These are phyloP conservation scores for Cryptococcus sp. DNA, from an alignment of 1,284 basidiomycete species.

Conservation along the genomic window DNA sequence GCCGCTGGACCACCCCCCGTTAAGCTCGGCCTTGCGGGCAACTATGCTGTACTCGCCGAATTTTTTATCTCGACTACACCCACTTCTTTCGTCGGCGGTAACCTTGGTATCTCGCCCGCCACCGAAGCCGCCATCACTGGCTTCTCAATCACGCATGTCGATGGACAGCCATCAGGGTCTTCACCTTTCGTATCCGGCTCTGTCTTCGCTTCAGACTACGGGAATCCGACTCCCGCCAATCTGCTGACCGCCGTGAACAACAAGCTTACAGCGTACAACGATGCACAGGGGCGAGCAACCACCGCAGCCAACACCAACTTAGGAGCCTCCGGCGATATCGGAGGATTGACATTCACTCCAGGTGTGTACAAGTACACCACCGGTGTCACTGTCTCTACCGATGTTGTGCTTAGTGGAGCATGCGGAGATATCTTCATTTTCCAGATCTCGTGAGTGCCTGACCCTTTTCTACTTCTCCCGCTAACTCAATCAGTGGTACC, in stretches of 20 bases:
- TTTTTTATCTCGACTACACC: conserved; percentile 13
- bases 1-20: conserved; percentile 7
- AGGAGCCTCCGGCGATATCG: conserved; percentile 8
- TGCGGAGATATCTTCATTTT: conserved; percentile 14
- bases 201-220: conserved; percentile 10
- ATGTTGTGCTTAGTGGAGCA: conserved; percentile 7
- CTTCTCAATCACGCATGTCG: not conserved
- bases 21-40: conserved; percentile 12
- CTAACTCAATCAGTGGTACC: conserved; percentile 5
- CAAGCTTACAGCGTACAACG: conserved; percentile 11
- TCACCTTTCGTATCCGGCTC: conserved; percentile 9
- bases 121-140: conserved; percentile 6
- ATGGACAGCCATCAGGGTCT: conserved; percentile 3
- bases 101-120: conserved; percentile 13
- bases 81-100: conserved; percentile 12
- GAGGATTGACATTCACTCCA: conserved; percentile 9
- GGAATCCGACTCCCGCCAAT: conserved; percentile 3
- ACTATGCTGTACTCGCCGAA: conserved; percentile 17
- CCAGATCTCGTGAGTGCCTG: conserved; percentile 12
- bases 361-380: conserved; percentile 14
- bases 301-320: conserved; percentile 1
- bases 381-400: conserved; percentile 5
- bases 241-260: conserved; percentile 10
- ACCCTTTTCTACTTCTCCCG: not conserved
- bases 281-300: conserved; percentile 5